These are phyloP conservation scores for Auricularia sp. DNA, from an alignment of 768 basidiomycete genomes.

Conservation along the genomic window DNA sequence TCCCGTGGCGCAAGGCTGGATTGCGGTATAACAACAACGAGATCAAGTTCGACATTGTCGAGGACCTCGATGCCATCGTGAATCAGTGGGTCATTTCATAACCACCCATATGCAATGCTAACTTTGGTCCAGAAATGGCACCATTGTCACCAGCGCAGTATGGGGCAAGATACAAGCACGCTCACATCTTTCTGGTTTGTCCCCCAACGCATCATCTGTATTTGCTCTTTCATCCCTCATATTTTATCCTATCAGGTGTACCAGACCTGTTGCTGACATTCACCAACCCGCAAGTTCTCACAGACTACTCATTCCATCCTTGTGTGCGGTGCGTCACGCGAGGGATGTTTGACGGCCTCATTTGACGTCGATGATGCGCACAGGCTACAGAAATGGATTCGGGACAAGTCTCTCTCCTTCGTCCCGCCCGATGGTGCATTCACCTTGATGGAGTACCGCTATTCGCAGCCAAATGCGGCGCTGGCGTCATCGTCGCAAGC, in stretches of 20 bases:
- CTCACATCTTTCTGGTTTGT: constrained; percentile 61
- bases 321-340: constrained; percentile 60
- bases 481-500: constrained; percentile 33
- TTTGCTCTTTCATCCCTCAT: not conserved
- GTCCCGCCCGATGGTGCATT: constrained; percentile 91
- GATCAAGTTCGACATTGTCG: constrained; percentile 84
- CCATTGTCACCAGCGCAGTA: constrained; percentile 53
- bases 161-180: constrained; percentile 74
- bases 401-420: constrained; percentile 74
- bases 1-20: constrained; percentile 86
- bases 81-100: constrained; percentile 45
- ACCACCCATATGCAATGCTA: not conserved
- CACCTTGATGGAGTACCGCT: constrained; percentile 74
- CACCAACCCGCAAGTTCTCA: constrained; percentile 59
- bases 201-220: not conserved
- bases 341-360: constrained; percentile 14
- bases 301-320: constrained; percentile 82
- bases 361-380: not conserved
- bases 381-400: constrained; percentile 72
- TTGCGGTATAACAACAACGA: constrained; percentile 82
- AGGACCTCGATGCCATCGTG: constrained; percentile 69
- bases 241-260: constrained; percentile 43
- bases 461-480: constrained; percentile 33
- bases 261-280: constrained; percentile 81
- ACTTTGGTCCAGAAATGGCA: constrained; percentile 45